phyloP scores from a whole-genome alignment of 139 green algal genomes.

The Tetratostichococcus sp. region DNA sequence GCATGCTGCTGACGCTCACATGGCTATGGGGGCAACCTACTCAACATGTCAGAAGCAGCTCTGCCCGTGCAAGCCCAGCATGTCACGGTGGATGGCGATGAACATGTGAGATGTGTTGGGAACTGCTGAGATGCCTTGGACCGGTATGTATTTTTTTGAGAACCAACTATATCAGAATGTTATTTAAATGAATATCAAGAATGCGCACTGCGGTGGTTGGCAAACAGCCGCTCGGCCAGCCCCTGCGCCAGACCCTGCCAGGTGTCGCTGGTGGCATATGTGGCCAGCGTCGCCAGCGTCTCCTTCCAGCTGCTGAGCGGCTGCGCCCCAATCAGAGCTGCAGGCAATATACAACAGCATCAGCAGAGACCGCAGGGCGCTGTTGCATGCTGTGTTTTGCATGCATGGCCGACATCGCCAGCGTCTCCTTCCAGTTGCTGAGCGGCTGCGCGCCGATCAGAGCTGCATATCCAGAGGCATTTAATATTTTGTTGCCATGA shows the following conservation, averaged over 20 bases:
- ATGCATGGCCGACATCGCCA: constrained; percentile 91
- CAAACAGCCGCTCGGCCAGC: constrained; percentile 60
- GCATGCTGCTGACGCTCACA: too few species aligned
- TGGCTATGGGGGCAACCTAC: too few species aligned
- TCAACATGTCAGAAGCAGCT: too few species aligned
- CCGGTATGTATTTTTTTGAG: too few species aligned
- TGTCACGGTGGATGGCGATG: too few species aligned
- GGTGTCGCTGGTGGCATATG: constrained; percentile 67
- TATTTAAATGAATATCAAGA: too few species aligned
- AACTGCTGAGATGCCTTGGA: too few species aligned
- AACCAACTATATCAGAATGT: too few species aligned
- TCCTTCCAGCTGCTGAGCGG: constrained; percentile 84
- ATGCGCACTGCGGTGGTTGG: background rate
- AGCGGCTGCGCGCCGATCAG: constrained; percentile 78
- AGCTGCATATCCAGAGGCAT: constrained; percentile 9
- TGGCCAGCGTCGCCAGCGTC: constrained; percentile 91
- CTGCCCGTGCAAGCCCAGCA: too few species aligned
- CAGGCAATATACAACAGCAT: too few species aligned
- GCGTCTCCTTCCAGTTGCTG: constrained; percentile 85
- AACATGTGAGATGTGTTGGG: too few species aligned
- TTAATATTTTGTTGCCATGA: too few species aligned
- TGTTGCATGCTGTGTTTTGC: constrained; percentile 47
- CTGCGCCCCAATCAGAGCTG: constrained; percentile 70
- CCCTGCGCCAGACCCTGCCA: constrained; percentile 60
- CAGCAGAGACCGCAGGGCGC: constrained; percentile 1